Evolutionary conservation across 306 rosid species (phyloP).

Genomic region (Styphnolobium japonicum): DNA sequence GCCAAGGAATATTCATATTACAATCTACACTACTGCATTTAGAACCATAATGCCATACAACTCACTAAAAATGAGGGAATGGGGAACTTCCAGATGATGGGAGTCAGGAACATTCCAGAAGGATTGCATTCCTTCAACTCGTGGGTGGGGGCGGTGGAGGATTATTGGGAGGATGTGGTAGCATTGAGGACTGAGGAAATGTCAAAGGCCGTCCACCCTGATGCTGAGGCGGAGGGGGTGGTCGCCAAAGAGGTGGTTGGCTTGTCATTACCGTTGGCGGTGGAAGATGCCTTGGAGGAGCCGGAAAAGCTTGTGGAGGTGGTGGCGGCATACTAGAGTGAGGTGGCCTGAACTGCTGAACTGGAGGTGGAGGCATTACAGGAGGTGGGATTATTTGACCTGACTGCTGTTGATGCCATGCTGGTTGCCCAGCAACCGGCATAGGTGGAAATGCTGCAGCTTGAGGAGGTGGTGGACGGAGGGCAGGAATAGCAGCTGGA

Average conservation of each 20-base stretch:
- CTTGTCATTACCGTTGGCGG: conserved; percentile 86
- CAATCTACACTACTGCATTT: conserved; percentile 14
- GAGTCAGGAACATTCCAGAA: not conserved
- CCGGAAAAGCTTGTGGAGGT: conserved; percentile 50
- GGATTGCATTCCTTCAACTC: conserved; percentile 32
- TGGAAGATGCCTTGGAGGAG: conserved; percentile 76
- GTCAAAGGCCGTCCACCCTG: conserved; percentile 52
- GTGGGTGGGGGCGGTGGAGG: conserved; percentile 45
- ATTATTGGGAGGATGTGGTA: conserved; percentile 56
- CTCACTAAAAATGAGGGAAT: not conserved
- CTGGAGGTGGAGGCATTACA: conserved; percentile 59
- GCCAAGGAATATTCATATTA: not conserved
- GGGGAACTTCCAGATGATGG: conserved; percentile 17
- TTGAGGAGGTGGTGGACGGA: conserved; percentile 88
- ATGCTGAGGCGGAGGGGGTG: conserved; percentile 60
- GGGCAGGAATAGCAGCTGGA: conserved; percentile 51
- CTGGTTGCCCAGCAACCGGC: conserved; percentile 58
- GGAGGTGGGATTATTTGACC: conserved; percentile 59
- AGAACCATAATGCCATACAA: conserved; percentile 26
- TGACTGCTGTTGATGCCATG: conserved; percentile 82
- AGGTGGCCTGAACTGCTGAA: conserved; percentile 91
- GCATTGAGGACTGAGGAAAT: conserved; percentile 64
- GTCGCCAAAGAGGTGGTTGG: conserved; percentile 77
- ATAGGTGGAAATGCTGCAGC: conserved; percentile 65
- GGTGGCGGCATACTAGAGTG: conserved; percentile 80